phyloP scores from a whole-genome alignment of 176 grass and related monocot genomes.

The Lolium perenne region DNA sequence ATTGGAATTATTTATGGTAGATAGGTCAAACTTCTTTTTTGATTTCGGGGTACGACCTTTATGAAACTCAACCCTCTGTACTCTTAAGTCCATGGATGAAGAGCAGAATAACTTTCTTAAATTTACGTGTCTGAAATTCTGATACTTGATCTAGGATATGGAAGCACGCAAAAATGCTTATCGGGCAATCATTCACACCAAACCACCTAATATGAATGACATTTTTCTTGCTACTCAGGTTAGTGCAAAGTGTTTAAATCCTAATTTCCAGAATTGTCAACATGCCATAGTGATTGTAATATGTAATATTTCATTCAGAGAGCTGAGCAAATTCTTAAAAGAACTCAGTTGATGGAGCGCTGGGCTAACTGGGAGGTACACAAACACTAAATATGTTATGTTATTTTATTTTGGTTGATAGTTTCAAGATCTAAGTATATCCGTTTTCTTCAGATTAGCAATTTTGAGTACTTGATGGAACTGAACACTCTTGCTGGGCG shows the following conservation, averaged over 20 bases:
- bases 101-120: slow-evolving; percentile 35
- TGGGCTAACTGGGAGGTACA: slow-evolving; percentile 99
- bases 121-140: slow-evolving; percentile 33
- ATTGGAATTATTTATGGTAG: slow-evolving; percentile 99
- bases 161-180: slow-evolving; percentile 96
- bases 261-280: slow-evolving; percentile 30
- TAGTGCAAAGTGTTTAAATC: slow-evolving; percentile 34
- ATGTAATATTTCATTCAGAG: slow-evolving; percentile 65
- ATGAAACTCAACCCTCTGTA: slow-evolving; percentile 20
- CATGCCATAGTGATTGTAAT: slow-evolving; percentile 17
- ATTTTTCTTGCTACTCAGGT: slow-evolving; percentile 99
- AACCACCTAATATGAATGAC: slow-evolving; percentile 89
- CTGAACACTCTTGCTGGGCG: slow-evolving; percentile 94
- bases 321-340: slow-evolving; percentile 98
- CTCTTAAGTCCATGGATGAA: slow-evolving; percentile 31
- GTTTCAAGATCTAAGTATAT: slow-evolving; percentile 37
- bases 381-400: neutral
- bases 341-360: slow-evolving; percentile 95
- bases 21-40: slow-evolving; percentile 98
- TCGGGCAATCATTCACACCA: slow-evolving; percentile 88
- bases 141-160: slow-evolving; percentile 68
- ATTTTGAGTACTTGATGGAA: slow-evolving; percentile 99
- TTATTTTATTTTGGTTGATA: slow-evolving; percentile 37
- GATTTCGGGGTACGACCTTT: slow-evolving; percentile 81
- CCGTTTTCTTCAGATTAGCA: slow-evolving; percentile 78